Conservation (phyloP, 305 asterid genomes). For the Coffea humblotiana region DNA sequence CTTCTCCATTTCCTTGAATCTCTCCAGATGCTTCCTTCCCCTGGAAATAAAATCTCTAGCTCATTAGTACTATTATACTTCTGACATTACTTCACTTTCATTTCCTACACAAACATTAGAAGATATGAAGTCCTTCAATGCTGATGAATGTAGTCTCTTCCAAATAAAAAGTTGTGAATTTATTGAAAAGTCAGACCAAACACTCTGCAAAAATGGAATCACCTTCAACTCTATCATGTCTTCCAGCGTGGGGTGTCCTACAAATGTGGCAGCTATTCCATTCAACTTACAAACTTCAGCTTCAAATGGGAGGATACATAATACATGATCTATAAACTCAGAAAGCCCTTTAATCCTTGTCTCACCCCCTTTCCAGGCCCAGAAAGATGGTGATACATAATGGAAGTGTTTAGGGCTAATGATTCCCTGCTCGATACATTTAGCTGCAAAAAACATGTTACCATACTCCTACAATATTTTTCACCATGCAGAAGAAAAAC, state of each 20-base stretch:
- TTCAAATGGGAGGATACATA: conserved; percentile 96
- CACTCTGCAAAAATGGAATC: conserved; percentile 5
- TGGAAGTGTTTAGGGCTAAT: conserved; percentile 69
- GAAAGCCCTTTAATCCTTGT: conserved; percentile 69
- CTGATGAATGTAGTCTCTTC: conserved; percentile 2
- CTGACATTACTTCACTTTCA: not conserved
- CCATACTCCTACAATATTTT: conserved; percentile 41
- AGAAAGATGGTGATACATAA: conserved; percentile 92
- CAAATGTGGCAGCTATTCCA: conserved; percentile 84
- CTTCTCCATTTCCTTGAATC: conserved; percentile 60
- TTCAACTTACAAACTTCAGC: conserved; percentile 63
- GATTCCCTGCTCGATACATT: conserved; percentile 40
- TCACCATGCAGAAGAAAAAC: conserved; percentile 32
- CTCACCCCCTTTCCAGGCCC: conserved; percentile 99
- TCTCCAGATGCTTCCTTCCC: conserved; percentile 35
- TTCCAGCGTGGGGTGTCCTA: conserved; percentile 92
- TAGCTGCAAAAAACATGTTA: conserved; percentile 68
- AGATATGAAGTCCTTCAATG: not conserved
- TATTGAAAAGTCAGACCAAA: conserved; percentile 6
- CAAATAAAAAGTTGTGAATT: not conserved
- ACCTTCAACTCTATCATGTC: conserved; percentile 72
- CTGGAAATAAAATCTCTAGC: conserved; percentile 28
- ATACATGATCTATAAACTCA: conserved; percentile 74
- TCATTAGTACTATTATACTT: not conserved
- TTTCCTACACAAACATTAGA: not conserved